Percentiles rank a stretch among this genome's conserved stretches.
These are phyloP conservation scores for Pythium utonaiense DNA, from an alignment of 352 stramenopile species.

Conservation along the genomic window DNA sequence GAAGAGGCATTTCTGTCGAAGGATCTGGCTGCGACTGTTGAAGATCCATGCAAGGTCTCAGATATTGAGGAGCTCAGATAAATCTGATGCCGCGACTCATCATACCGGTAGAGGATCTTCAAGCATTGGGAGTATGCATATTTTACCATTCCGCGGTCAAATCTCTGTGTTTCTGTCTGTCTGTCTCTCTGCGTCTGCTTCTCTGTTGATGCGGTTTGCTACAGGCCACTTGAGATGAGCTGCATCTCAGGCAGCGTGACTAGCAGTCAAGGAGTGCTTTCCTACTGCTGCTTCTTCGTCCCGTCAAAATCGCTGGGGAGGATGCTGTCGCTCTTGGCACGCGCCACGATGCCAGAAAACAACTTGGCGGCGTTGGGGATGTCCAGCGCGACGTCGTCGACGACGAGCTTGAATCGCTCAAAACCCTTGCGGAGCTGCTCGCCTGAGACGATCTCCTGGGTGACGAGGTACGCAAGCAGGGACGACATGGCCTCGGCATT, in stretches of 20 bases:
- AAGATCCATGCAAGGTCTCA: background rate
- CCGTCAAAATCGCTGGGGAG: constrained; percentile 30
- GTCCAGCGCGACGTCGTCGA: constrained; percentile 48
- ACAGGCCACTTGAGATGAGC: background rate
- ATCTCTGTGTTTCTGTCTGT: constrained; percentile 6
- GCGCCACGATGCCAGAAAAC: constrained; percentile 28
- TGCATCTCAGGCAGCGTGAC: background rate
- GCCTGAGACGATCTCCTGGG: constrained; percentile 39
- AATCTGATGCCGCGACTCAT: background rate
- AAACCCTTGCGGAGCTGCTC: constrained; percentile 79
- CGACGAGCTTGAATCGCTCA: constrained; percentile 75
- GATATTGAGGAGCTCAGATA: background rate
- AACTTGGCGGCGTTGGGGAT: constrained; percentile 27
- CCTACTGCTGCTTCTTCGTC: constrained; percentile 26
- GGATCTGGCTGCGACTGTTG: constrained; percentile 22
- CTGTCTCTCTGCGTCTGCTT: background rate
- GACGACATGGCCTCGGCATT: constrained; percentile 39
- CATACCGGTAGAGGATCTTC: too few relatives aligned
- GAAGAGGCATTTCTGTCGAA: constrained; percentile 10
- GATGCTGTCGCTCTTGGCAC: constrained; percentile 76
- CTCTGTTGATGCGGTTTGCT: background rate
- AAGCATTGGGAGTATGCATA: constrained; percentile 6
- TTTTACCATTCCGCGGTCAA: constrained; percentile 2
- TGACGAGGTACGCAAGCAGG: constrained; percentile 39
- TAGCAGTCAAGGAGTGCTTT: background rate